Conservation (phyloP, 108 stramenopile species). For the Aurantiochytrium sp. region DNA sequence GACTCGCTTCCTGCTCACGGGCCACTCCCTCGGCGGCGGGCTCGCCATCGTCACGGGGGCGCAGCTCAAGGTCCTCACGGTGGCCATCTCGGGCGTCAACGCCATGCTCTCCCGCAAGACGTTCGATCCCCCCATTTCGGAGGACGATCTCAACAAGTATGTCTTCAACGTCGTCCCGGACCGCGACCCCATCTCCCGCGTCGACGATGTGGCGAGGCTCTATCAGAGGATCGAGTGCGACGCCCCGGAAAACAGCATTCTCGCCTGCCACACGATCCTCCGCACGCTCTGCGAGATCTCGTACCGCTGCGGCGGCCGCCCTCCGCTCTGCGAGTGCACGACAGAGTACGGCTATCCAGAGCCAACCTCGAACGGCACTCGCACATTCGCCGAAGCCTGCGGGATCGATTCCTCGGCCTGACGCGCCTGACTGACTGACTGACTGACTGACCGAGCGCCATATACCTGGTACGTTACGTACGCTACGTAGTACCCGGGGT, state of each 20-base stretch:
- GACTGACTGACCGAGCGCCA: too few relatives aligned
- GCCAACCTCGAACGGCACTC: conserved; percentile 36
- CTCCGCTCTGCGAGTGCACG: conserved; percentile 64
- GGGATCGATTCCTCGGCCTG: too few relatives aligned
- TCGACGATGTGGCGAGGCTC: conserved; percentile 58
- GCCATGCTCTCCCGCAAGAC: conserved; percentile 58
- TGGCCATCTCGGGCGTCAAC: conserved; percentile 70
- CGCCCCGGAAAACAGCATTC: conserved; percentile 45
- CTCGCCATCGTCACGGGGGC: conserved; percentile 75
- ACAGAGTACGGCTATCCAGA: conserved; percentile 42
- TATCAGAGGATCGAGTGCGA: conserved; percentile 66
- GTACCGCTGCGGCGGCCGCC: conserved; percentile 65
- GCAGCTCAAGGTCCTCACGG: conserved; percentile 59
- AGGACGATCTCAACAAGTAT: conserved; percentile 56
- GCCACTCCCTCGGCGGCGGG: conserved; percentile 63
- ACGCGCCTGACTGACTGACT: too few relatives aligned
- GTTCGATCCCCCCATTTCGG: conserved; percentile 61
- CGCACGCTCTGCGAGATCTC: conserved; percentile 64
- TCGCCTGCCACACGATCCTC: conserved; percentile 57
- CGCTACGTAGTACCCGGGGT: too few relatives aligned
- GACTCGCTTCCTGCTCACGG: conserved; percentile 36
- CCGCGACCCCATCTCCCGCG: conserved; percentile 64
- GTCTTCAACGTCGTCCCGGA: conserved; percentile 76
- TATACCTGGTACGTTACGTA: too few relatives aligned
- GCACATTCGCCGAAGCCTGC: neutral